Base-by-base conservation (phyloP, 257 asterid genomes). In the Craterostigma plantagineum region DNA sequence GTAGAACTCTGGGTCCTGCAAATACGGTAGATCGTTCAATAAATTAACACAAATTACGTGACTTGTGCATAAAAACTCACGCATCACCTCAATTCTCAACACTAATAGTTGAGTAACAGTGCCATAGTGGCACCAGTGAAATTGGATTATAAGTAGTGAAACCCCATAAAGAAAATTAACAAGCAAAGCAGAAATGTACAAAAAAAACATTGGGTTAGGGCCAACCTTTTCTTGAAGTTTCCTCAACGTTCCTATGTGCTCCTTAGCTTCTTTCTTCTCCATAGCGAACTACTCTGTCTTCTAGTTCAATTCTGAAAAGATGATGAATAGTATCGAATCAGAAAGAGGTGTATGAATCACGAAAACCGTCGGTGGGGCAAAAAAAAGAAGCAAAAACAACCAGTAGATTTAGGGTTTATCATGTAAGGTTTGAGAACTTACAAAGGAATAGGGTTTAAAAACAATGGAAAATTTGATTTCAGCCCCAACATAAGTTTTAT, bases 1-100 rank as follows among this genome's bases (percentile, higher is more conserved):
- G 53, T 66, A 83, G 54, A 83, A 90, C 66, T 79, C 99, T 0
- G 94, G 95, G 48, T 90, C 91, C 95, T 83, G 77, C 59, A 70
- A n/a, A 58, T 16, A 45, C 30, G 6, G 30, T 23, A 23, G 2
- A 2, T 23, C 30, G 30, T 6, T 23, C 6, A 23, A 23, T 23
- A 23, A 23, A 23, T 23, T n/a, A n/a, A 23, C 6, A 23, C 30
- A 23, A 2, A 23, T 23, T 23, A 23, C 30, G 6, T 6, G 6
- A 23, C 2, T 23, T 23, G 30, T 23, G 30, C 30, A 10, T 4
- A 9, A 13, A 13, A 37, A 37, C 17, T 42, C 11, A 14, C 18
- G 38, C n/a, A 35, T 18, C 17, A 42, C 45, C 43, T n/a, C 34
- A 61, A 39, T 34, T 34, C 34, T 39, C 17, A 45, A 33, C 46